Percentiles rank a stretch among this genome's conserved stretches.
phyloP scores from a whole-genome alignment of 805 yeast genomes.

The Starmerella floricola region DNA sequence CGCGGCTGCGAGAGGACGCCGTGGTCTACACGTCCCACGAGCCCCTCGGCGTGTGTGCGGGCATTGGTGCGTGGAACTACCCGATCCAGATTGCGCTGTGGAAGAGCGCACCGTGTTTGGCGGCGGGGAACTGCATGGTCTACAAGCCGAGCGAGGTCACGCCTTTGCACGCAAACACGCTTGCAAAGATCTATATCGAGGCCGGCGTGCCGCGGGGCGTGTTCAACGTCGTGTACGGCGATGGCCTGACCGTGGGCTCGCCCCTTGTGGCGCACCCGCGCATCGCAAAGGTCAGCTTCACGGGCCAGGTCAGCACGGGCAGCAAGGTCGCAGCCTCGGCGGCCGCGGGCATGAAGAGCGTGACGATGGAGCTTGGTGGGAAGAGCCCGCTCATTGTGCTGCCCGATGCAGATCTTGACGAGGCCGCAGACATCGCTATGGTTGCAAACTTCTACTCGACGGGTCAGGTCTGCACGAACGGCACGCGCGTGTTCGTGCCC shows the following conservation, averaged over 20 bases:
- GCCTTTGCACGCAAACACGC: constrained; percentile 51
- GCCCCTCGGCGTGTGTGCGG: constrained; percentile 54
- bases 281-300: constrained; percentile 76
- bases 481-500: constrained; percentile 79
- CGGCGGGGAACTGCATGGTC: constrained; percentile 62
- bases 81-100: constrained; percentile 59
- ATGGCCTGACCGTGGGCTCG: constrained; percentile 55
- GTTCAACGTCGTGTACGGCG: constrained; percentile 56
- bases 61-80: constrained; percentile 60
- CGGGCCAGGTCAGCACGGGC: constrained; percentile 87
- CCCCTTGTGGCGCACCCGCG: constrained; percentile 44
- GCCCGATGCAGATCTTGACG: constrained; percentile 66
- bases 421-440: constrained; percentile 58
- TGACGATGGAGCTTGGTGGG: constrained; percentile 87
- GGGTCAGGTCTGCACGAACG: constrained; percentile 90
- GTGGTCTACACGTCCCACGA: constrained; percentile 57
- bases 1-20: constrained; percentile 45
- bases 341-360: constrained; percentile 58
- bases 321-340: constrained; percentile 63
- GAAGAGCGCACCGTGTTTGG: constrained; percentile 70
- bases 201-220: constrained; percentile 71
- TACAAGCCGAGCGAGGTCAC: constrained; percentile 64
- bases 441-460: constrained; percentile 76
- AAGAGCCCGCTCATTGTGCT: constrained; percentile 81
- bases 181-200: constrained; percentile 44